Percentiles rank a stretch among this genome's conserved stretches.
phyloP scores from a whole-genome alignment of 2,329 filamentous ascomycete genomes.

The Penicillium italicum region DNA sequence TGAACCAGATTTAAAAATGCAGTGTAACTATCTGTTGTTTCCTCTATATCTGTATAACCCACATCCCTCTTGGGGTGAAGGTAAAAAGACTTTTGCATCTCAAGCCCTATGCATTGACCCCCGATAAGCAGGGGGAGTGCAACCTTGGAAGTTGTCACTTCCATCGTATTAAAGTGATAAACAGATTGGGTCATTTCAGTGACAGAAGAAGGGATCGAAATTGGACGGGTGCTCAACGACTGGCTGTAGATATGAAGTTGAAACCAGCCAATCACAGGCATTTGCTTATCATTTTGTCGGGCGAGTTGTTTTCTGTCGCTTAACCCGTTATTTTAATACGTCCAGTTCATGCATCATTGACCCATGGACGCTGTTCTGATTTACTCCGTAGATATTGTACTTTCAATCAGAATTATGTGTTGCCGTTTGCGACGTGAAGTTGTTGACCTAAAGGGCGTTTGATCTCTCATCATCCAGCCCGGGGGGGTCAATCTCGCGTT shows the following conservation, averaged over 20 bases:
- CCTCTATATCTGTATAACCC: neutral
- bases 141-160: neutral
- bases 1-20: neutral
- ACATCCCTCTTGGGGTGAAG: no score
- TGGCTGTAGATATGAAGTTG: constrained; percentile 32
- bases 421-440: neutral
- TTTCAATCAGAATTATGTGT: neutral
- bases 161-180: constrained; percentile 7
- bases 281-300: constrained; percentile 16
- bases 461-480: constrained; percentile 19
- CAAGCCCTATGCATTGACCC: neutral
- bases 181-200: constrained; percentile 12
- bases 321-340: neutral
- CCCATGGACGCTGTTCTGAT: neutral
- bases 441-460: neutral
- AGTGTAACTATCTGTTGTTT: neutral
- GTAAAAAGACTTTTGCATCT: no score
- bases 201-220: constrained; percentile 13
- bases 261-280: constrained; percentile 25
- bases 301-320: neutral
- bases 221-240: constrained; percentile 9
- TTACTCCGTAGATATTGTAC: neutral
- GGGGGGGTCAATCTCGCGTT: neutral
- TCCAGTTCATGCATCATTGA: neutral
- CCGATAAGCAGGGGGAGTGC: constrained; percentile 17